phyloP scores from a whole-genome alignment of 768 basidiomycete species.

The Phlebiopsis gigantea region DNA sequence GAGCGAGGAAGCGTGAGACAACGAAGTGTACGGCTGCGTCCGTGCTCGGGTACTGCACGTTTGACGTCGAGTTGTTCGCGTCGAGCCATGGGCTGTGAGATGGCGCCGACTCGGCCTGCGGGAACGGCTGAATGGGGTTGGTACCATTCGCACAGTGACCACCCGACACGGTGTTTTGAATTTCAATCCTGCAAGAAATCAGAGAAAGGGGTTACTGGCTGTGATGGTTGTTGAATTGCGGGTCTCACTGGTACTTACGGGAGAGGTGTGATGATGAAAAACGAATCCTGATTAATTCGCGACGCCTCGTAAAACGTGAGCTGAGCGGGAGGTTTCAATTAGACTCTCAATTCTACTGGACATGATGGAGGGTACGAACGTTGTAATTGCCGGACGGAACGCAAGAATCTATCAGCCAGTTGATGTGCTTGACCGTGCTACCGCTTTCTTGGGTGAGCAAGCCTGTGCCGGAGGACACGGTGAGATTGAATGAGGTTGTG shows the following conservation, averaged over 20 bases:
- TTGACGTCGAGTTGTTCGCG: conserved; percentile 14
- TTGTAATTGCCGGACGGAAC: conserved; percentile 38
- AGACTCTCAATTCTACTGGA: not conserved
- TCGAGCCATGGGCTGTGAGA: conserved; percentile 22
- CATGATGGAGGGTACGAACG: conserved; percentile 21
- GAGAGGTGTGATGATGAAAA: conserved; percentile 40
- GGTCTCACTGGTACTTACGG: conserved; percentile 24
- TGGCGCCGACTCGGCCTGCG: conserved; percentile 20
- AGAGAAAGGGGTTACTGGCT: conserved; percentile 6
- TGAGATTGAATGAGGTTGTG: conserved; percentile 34
- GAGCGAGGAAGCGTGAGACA: not conserved
- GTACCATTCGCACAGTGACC: conserved; percentile 18
- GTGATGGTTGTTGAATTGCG: not conserved
- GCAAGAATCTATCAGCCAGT: conserved; percentile 38
- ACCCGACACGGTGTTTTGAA: conserved; percentile 15
- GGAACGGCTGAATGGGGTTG: conserved; percentile 20
- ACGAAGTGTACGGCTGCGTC: not conserved
- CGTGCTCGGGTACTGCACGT: conserved; percentile 13
- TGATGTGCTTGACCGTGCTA: conserved; percentile 36
- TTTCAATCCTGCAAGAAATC: conserved; percentile 12
- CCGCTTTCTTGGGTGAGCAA: conserved; percentile 37
- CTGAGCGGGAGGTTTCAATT: conserved; percentile 21
- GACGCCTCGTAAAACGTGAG: conserved; percentile 46
- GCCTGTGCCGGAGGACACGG: conserved; percentile 36
- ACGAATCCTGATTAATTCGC: conserved; percentile 29